Evolutionary conservation across 176 grass and related monocot genomes (phyloP), one percentile per base, ranked within the genome.

Genomic region (Carex kokanica): DNA sequence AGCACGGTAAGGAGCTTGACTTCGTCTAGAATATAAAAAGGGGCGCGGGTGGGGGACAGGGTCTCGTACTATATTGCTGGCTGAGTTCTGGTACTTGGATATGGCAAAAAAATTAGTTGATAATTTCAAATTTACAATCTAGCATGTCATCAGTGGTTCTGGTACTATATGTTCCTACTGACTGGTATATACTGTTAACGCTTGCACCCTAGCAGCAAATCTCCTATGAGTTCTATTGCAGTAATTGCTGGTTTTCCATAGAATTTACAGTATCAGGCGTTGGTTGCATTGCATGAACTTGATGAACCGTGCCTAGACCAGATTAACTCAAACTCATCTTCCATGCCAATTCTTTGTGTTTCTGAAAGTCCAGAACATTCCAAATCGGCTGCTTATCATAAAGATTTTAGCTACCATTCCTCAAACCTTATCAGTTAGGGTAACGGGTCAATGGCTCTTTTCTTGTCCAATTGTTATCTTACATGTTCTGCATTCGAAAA

Each of bases 1-100:
- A 99, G 96, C 91, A 99, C 93, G 87, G 96, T 99, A 75, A 69
- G 60, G 73, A 77, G 23, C 73, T 77, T 74, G 49, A 55, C 5
- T 32, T 74, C n/a, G 5, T 60, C 55, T 6, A 25, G 6, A 67
- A 67, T 67, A 25, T 52, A 49, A 73, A 51, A 21, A 23, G 20
- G 31, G 64, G 29, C 0, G 2, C 15, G 65, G 32, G 15, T 8
- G 34, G 6, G 15, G 32, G 18, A 7, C 9, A 29, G 7, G 14
- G 31, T 45, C 43, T 24, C 21, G 12, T 4, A 53, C 23, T 53
- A 11, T 52, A 74, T 24, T 24, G 32, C 12, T 75, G 45, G 20
- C 16, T 61, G 59, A 74, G n/a, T 23, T 49, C 18, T 24, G 69
- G 69, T 74, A 27, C 43, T 74, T 45, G 71, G n/a, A 53, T 25